A percentile compares a stretch with the other conserved stretches of the same genome.
Evolutionary conservation across 1,139 yeast genomes (phyloP).

Genomic region (Debaryomyces subglobosus): DNA sequence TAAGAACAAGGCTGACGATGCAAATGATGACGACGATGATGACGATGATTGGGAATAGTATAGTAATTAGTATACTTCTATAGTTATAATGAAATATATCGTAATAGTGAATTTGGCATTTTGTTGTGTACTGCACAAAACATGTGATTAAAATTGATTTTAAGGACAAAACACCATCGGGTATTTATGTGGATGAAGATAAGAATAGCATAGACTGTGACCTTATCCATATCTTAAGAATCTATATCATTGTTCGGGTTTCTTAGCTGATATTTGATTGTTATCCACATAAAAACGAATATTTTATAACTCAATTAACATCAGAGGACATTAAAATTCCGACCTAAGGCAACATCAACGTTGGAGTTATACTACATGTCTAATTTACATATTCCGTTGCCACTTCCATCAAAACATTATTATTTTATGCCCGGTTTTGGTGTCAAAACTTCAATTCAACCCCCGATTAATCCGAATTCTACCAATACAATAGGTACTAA

Average conservation of each 20-base stretch:
- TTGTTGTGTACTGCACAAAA: slow-evolving; percentile 5
- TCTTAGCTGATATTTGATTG: background rate
- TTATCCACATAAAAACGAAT: background rate
- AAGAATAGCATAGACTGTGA: background rate
- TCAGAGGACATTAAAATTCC: background rate
- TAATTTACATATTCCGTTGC: background rate
- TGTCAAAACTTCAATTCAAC: background rate
- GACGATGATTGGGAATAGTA: slow-evolving; percentile 63
- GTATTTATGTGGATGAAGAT: background rate
- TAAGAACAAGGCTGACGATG: background rate
- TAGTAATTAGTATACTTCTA: background rate
- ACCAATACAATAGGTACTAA: background rate
- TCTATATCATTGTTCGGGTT: background rate
- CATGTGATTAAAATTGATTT: background rate
- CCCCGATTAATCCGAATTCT: background rate
- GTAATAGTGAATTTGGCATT: background rate
- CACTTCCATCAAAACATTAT: background rate
- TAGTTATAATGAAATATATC: background rate
- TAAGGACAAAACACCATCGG: background rate
- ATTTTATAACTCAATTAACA: background rate
- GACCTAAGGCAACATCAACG: background rate
- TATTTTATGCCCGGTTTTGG: background rate
- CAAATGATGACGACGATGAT: slow-evolving; percentile 32
- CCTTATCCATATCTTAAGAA: background rate
- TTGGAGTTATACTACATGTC: slow-evolving; percentile 1